Evolutionary conservation across 2,329 filamentous ascomycete genomes (phyloP).

Genomic region (Mycogone perniciosa): DNA sequence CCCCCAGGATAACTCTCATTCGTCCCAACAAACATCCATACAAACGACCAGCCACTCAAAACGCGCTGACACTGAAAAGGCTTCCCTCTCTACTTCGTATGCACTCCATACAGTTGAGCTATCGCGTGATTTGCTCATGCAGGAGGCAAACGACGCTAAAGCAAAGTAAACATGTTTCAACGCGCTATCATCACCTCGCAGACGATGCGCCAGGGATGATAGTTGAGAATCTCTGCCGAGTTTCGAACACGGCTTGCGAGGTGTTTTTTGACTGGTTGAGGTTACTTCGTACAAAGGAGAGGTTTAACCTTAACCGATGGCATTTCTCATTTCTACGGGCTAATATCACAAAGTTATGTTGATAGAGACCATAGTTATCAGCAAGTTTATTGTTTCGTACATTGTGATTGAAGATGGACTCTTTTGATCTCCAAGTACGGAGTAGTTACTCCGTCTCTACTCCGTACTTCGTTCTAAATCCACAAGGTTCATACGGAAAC

Average conservation of each 20-base stretch:
- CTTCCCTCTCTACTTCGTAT: not conserved
- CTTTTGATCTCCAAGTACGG: too few relatives aligned
- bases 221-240: not conserved
- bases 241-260: not conserved
- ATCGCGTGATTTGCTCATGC: not conserved
- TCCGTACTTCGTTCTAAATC: too few relatives aligned
- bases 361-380: too few relatives aligned
- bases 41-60: slow-evolving; percentile 1
- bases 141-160: not conserved
- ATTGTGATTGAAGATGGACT: too few relatives aligned
- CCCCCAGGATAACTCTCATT: not conserved
- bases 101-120: not conserved
- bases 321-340: too few relatives aligned
- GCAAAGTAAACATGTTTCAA: slow-evolving; percentile 11
- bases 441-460: too few relatives aligned
- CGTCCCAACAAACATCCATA: not conserved
- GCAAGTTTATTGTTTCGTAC: too few relatives aligned
- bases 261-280: not conserved
- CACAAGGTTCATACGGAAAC: not conserved
- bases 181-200: slow-evolving; percentile 5
- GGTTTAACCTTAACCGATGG: not conserved
- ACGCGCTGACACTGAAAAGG: not conserved
- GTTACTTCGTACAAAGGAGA: not conserved
- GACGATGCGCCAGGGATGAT: not conserved
- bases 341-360: too few relatives aligned